Percentiles rank a stretch among this genome's conserved stretches.
Evolutionary conservation across 768 basidiomycete genomes (phyloP).

Genomic region (Macrocybe gigantea): DNA sequence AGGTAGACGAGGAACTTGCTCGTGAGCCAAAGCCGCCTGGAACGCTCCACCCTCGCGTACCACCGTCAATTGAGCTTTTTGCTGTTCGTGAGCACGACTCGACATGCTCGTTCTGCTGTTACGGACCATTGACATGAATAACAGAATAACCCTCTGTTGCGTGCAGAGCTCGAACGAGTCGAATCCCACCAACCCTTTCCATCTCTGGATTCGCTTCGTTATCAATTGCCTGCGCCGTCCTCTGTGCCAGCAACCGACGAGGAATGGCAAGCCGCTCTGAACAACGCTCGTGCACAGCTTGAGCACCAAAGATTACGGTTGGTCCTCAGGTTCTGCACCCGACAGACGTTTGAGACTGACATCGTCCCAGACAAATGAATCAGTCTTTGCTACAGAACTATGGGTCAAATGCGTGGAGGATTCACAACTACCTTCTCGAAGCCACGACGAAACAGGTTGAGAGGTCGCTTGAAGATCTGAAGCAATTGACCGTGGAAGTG

Average conservation of each 20-base stretch:
- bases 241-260: constrained; percentile 60
- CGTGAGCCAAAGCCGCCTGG: constrained; percentile 59
- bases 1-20: constrained; percentile 73
- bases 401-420: constrained; percentile 86
- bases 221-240: constrained; percentile 67
- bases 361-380: constrained; percentile 65
- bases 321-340: neutral
- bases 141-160: constrained; percentile 64
- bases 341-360: constrained; percentile 3
- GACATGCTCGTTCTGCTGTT: neutral
- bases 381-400: constrained; percentile 78
- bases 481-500: constrained; percentile 74
- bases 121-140: constrained; percentile 5
- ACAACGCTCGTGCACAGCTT: constrained; percentile 76
- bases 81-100: constrained; percentile 48
- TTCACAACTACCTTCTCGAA: constrained; percentile 87
- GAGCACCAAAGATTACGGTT: constrained; percentile 83
- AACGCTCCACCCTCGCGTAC: constrained; percentile 64
- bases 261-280: constrained; percentile 69
- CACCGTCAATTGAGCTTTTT: constrained; percentile 62
- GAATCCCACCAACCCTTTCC: constrained; percentile 60
- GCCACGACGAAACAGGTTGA: constrained; percentile 69
- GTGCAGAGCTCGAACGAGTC: constrained; percentile 71
- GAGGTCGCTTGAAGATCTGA: constrained; percentile 67
- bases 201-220: constrained; percentile 65